phyloP scores from a whole-genome alignment of 75 land plant species.

The Pseudotsuga menziesii region DNA sequence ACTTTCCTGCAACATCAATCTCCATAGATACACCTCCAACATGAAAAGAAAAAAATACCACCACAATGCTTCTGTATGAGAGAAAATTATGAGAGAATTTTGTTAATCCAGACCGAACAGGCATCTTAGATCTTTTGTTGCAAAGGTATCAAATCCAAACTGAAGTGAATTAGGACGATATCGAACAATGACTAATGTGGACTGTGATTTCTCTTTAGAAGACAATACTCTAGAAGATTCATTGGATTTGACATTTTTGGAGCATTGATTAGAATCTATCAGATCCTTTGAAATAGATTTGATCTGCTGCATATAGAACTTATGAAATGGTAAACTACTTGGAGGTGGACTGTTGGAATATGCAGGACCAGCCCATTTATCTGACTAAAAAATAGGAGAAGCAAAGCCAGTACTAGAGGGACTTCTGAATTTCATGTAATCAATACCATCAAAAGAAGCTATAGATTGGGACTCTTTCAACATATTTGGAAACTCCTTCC shows the following conservation, averaged over 20 bases:
- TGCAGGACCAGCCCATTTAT: conserved; percentile 81
- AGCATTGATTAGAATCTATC: conserved; percentile 8
- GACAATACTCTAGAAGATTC: no score
- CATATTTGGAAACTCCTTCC: neutral
- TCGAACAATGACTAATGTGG: neutral
- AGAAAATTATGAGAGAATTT: no score
- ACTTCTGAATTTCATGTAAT: neutral
- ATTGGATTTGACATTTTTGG: neutral
- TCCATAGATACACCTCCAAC: neutral
- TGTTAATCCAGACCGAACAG: conserved; percentile 50
- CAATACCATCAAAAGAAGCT: neutral
- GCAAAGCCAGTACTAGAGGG: neutral
- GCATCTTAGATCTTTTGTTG: conserved; percentile 48
- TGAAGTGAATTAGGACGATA: neutral
- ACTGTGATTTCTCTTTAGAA: neutral
- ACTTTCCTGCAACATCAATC: neutral
- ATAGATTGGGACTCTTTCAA: neutral
- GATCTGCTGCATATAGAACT: conserved; percentile 44
- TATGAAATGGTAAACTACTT: conserved; percentile 75
- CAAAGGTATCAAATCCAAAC: conserved; percentile 16
- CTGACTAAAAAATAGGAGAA: conserved; percentile 12
- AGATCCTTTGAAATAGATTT: conserved; percentile 40
- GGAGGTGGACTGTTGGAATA: conserved; percentile 84
- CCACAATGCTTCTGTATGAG: neutral
- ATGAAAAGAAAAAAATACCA: neutral